Base-by-base conservation (phyloP, 345 rosid species). In the Lepidium sativum region DNA sequence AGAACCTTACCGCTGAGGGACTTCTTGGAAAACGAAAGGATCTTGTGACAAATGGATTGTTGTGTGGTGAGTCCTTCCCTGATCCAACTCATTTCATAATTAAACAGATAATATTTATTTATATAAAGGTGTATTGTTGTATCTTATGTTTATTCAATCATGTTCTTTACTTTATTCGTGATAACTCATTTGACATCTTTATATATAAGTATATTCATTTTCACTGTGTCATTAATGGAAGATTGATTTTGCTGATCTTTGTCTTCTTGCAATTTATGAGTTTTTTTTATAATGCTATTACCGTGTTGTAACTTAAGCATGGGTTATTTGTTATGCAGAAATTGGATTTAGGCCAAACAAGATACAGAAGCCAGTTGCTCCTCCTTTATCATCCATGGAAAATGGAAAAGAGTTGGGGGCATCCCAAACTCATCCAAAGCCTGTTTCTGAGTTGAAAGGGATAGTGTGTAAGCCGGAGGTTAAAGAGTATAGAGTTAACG, bases 11-110 rank as follows among this genome's bases (percentile, higher is more conserved):
- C 20, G 23, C 42, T 41, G 49, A 77, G 66, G 80, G 59, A 69
- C 76, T 66, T 72, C 75, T 60, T 54, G 79, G 76, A 80, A 88
- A 88, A 57, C 79, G 92, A 35, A 88, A 81, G 79, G 85, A 77
- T 43, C 62, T 27, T 16, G 84, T 75, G 55, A 75, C 75, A 43
- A 86, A 86, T 71, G 92, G 92, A 58, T 70, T 80, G 71, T 37
- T 77, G 57, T 80, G 58, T 75, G 92, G 96, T 88, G 81, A 81
- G 92, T 78, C 63, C 43, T 71, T 63, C 54, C 52, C 51, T 54
- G 63, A 45, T 62, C 51, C 72, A 39, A 67, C 45, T 55, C 63
- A 40, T 21, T 47, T 27, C 21, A 31, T 3, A 16, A 9, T 13
- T 6, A 35, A 35, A 47, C 6, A n/a, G 14, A 38, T 67, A n/a